Base-by-base conservation (phyloP, 768 basidiomycete genomes). In the Suillus variegatus region DNA sequence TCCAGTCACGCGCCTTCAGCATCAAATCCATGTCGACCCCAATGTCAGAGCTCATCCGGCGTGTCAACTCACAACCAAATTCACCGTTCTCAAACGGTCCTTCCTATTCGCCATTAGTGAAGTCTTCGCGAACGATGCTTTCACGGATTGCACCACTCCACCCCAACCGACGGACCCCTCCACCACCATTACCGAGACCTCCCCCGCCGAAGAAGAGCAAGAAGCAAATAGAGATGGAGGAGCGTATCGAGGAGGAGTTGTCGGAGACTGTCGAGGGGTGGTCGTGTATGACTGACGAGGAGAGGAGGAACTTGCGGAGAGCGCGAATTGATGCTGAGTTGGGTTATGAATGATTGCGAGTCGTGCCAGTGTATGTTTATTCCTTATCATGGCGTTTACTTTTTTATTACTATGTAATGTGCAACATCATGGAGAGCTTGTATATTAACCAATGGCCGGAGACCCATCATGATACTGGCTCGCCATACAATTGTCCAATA, bases 201-300 rank as follows among this genome's bases (percentile, higher is more conserved):
- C 90, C 90, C 7, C 87, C 88, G 54, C 85, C 83, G 67, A 91
- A 88, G 78, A 93, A 93, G 80, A 88, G 86, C 61, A 92, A 92
- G 81, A 93, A 93, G 74, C 86, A 91, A 76, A 76, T 90, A 28
- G 85, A 88, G 71, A 76, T 85, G 71, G 36, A 38, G 1, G 36
- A 8, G 36, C 36, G 10, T 38, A 32, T 32, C 32, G 32, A 32
- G 72, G 86, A 91, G 74, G 91, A 94, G 77, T 76, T 93, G 64
- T 81, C 89, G 32, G 92, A 93, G 67, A 86, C 81, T 51, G 79
- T 90, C 4, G 90, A 91, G 13, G 92, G 91, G 20, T 85, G 90
- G 78, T 82, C 82, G 41, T 73, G 76, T 41, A 73, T 77, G 61
- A 69, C 70, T 13, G 77, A 77, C 56, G 76, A 78, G 25, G 81